Conservation (phyloP, 805 yeast genomes). For the Pichia thaimueangensis region DNA sequence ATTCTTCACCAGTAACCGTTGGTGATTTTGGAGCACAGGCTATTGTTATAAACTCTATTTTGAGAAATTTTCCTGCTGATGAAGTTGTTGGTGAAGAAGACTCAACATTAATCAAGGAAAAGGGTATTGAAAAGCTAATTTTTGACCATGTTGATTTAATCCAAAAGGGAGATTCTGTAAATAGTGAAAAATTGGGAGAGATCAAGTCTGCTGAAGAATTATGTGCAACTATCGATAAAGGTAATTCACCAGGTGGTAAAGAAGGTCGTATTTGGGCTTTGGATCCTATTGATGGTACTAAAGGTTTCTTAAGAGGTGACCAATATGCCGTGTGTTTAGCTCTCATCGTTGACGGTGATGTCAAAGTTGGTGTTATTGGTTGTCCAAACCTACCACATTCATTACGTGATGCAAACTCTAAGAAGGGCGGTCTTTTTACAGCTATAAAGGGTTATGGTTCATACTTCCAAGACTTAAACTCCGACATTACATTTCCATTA, state of each 20-base stretch:
- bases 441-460: constrained; percentile 68
- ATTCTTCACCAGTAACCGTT: constrained; percentile 89
- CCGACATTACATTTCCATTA: constrained; percentile 34
- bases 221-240: constrained; percentile 65
- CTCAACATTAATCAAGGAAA: constrained; percentile 56
- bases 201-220: constrained; percentile 44
- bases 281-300: constrained; percentile 98
- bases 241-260: constrained; percentile 72
- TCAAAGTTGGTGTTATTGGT: constrained; percentile 88
- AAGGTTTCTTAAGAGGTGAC: constrained; percentile 91
- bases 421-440: constrained; percentile 69
- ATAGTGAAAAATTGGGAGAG: constrained; percentile 32
- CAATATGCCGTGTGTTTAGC: constrained; percentile 97
- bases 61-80: constrained; percentile 74
- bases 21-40: constrained; percentile 98
- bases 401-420: constrained; percentile 29
- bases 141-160: constrained; percentile 51
- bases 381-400: constrained; percentile 81
- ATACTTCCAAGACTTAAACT: constrained; percentile 40
- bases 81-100: constrained; percentile 94
- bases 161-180: constrained; percentile 37
- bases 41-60: constrained; percentile 76
- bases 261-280: constrained; percentile 90
- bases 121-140: constrained; percentile 48
- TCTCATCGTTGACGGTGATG: constrained; percentile 76